phyloP scores from a whole-genome alignment of 176 grass and related monocot genomes.

The Eragrostis nindensis region DNA sequence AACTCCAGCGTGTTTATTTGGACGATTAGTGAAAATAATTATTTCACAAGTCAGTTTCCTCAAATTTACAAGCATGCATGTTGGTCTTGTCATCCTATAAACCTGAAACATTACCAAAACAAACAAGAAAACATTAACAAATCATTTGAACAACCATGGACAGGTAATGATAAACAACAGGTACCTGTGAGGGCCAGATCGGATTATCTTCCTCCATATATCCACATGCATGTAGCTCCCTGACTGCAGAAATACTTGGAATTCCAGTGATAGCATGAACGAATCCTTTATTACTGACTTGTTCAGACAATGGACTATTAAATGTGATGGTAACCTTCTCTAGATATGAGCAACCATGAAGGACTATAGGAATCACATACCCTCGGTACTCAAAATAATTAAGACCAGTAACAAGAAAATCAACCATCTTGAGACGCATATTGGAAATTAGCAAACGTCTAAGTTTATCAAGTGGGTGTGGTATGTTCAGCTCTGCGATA shows the following conservation, averaged over 20 bases:
- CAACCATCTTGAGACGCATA: not conserved
- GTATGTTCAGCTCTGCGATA: not conserved
- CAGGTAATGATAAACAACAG: too few relatives aligned
- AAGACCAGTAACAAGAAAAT: not conserved
- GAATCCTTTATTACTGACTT: too few relatives aligned
- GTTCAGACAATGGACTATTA: not conserved
- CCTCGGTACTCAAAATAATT: slow-evolving; percentile 25
- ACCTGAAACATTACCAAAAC: slow-evolving; percentile 23
- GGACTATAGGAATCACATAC: not conserved
- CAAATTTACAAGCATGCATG: slow-evolving; percentile 26
- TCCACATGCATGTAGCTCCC: not conserved
- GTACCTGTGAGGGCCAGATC: too few relatives aligned
- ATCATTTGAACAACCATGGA: not conserved
- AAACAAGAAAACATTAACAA: not conserved
- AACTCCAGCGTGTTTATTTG: not conserved
- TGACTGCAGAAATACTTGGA: slow-evolving; percentile 20
- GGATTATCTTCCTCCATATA: not conserved
- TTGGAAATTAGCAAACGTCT: slow-evolving; percentile 5
- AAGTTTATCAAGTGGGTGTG: slow-evolving; percentile 20
- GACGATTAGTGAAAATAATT: not conserved
- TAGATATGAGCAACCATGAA: slow-evolving; percentile 29
- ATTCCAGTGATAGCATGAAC: not conserved
- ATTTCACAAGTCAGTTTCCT: slow-evolving; percentile 33
- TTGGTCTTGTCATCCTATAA: not conserved
- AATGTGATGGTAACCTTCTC: not conserved